A percentile compares a stretch with the other conserved stretches of the same genome.
These are phyloP conservation scores for Yarrowia sp. DNA, from an alignment of 805 yeast genomes.

Conservation along the genomic window DNA sequence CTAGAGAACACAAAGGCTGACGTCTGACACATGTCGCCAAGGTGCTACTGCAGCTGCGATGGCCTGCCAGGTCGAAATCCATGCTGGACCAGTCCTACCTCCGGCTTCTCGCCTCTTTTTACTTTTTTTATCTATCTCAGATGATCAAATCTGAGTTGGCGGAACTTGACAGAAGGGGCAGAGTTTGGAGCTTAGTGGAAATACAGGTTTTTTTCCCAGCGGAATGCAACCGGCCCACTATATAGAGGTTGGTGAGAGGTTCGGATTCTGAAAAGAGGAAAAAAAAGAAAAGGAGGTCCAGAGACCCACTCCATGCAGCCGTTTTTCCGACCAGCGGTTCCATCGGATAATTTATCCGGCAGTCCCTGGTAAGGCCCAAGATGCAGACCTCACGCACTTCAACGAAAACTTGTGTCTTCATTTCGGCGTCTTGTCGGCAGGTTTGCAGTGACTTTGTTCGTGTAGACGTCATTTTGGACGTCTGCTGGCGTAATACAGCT, in stretches of 20 bases:
- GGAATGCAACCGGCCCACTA: not conserved
- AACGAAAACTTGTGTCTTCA: not conserved
- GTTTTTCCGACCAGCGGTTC: not conserved
- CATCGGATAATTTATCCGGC: constrained; percentile 2
- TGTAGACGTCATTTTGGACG: no score
- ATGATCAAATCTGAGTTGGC: not conserved
- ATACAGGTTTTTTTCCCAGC: not conserved
- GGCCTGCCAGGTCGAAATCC: no score
- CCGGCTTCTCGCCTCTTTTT: not conserved
- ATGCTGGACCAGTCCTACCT: no score
- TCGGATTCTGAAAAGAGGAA: no score
- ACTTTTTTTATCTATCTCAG: not conserved
- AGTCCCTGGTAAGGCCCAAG: not conserved
- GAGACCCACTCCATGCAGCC: not conserved
- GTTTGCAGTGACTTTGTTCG: no score
- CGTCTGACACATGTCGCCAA: not conserved
- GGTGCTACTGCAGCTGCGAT: not conserved
- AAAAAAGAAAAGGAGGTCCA: not conserved
- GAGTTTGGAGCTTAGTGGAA: not conserved
- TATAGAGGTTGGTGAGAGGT: not conserved
- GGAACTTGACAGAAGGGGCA: not conserved
- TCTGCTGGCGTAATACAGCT: no score
- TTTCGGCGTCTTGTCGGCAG: constrained; percentile 4
- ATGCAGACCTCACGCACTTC: not conserved
- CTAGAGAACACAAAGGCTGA: not conserved